Percentiles rank a stretch among this genome's conserved stretches.
phyloP scores from a whole-genome alignment of 208 protist genomes.

The Lotmaria passim region DNA sequence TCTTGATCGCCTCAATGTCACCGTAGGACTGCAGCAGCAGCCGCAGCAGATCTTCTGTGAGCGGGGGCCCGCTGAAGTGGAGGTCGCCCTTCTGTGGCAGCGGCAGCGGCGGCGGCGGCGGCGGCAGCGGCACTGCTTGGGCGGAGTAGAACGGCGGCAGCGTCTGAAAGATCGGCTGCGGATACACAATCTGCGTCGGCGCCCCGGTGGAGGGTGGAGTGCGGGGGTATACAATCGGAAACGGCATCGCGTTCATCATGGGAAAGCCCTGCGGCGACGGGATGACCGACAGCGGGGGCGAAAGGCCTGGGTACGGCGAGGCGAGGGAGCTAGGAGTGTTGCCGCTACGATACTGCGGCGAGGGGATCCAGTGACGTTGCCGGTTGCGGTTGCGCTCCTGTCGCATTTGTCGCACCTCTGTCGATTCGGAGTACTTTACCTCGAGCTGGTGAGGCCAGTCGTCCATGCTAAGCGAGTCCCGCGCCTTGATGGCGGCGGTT shows the following conservation, averaged over 20 bases:
- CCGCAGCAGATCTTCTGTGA: slow-evolving; percentile 63
- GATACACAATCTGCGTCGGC: slow-evolving; percentile 54
- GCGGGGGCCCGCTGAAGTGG: slow-evolving; percentile 56
- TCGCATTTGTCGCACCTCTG: slow-evolving; percentile 82
- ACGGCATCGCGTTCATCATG: slow-evolving; percentile 47
- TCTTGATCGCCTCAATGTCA: slow-evolving; percentile 51
- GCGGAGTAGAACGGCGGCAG: slow-evolving; percentile 34
- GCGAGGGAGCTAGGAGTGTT: slow-evolving; percentile 36
- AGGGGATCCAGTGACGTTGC: slow-evolving; percentile 72
- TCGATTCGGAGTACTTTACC: slow-evolving; percentile 87
- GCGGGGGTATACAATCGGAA: slow-evolving; percentile 66
- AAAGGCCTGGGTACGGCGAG: slow-evolving; percentile 36
- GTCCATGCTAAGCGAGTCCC: slow-evolving; percentile 67
- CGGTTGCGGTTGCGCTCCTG: slow-evolving; percentile 89
- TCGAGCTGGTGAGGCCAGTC: slow-evolving; percentile 74
- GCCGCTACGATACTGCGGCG: slow-evolving; percentile 64
- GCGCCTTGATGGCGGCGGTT: slow-evolving; percentile 59
- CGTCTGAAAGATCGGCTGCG: slow-evolving; percentile 37
- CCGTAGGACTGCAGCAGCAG: slow-evolving; percentile 77
- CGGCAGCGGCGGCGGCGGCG: slow-evolving; percentile 20
- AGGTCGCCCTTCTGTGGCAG: slow-evolving; percentile 78
- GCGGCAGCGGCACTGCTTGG: slow-evolving; percentile 37
- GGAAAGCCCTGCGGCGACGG: slow-evolving; percentile 58
- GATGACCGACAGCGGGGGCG: slow-evolving; percentile 49
- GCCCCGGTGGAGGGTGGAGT: slow-evolving; percentile 28